A percentile compares a stretch with the other conserved stretches of the same genome.
Evolutionary conservation across 2,329 filamentous ascomycete genomes (phyloP).

Genomic region (Fusarium mexicanum): DNA sequence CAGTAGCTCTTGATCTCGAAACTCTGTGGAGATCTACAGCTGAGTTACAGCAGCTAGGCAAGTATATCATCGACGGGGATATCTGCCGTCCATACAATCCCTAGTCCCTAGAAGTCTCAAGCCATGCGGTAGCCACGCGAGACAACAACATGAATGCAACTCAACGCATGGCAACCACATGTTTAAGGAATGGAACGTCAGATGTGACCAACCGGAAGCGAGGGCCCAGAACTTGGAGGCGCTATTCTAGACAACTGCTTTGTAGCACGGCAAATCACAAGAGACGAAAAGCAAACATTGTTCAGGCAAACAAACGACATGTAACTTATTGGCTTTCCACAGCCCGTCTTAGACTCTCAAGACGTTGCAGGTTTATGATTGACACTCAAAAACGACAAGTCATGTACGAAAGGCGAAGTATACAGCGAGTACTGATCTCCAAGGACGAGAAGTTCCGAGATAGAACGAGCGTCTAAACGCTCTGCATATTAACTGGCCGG

Average conservation of each 20-base stretch:
- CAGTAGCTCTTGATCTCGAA: background rate
- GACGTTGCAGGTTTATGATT: background rate
- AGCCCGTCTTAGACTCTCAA: background rate
- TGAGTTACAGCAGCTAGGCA: background rate
- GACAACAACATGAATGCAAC: conserved; percentile 8
- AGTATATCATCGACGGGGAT: background rate
- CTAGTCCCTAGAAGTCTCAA: background rate
- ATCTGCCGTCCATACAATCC: background rate
- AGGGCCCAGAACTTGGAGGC: conserved; percentile 13
- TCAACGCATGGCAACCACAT: conserved; percentile 29
- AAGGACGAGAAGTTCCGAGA: conserved; percentile 22
- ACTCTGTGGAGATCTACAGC: background rate
- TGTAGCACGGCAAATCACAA: background rate
- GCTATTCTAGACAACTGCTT: conserved; percentile 9
- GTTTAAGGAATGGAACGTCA: conserved; percentile 17
- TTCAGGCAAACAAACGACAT: background rate
- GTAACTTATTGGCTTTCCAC: background rate
- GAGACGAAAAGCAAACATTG: background rate
- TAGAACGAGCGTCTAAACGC: background rate
- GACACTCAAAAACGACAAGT: background rate
- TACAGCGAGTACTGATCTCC: background rate
- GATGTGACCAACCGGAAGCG: conserved; percentile 28
- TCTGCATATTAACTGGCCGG: background rate
- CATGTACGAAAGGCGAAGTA: background rate
- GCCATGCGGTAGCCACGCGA: conserved; percentile 16